Conservation (phyloP, 352 stramenopile genomes). For the Pythium dissotocum region DNA sequence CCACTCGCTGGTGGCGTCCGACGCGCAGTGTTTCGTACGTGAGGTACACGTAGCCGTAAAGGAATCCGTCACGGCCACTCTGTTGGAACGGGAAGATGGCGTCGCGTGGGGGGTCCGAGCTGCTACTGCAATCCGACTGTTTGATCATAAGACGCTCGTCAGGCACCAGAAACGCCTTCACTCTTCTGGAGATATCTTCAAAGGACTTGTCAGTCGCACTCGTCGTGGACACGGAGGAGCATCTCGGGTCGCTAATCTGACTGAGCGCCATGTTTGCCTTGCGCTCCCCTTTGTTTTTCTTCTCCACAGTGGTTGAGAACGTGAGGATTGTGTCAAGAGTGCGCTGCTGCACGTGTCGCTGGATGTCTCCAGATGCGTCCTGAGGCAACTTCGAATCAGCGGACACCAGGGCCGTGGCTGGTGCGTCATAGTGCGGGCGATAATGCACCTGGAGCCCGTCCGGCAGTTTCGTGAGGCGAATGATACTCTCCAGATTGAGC, state of each 20-base stretch:
- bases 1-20: constrained; percentile 39
- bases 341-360: background rate
- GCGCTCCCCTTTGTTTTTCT: constrained; percentile 20
- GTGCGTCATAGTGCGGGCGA: constrained; percentile 69
- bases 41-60: constrained; percentile 78
- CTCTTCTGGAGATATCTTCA: constrained; percentile 53
- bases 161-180: constrained; percentile 76
- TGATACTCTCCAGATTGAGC: constrained; percentile 84
- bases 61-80: constrained; percentile 64
- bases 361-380: background rate
- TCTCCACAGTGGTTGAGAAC: constrained; percentile 45
- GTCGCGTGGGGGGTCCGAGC: constrained; percentile 44
- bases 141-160: constrained; percentile 54
- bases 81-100: constrained; percentile 79
- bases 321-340: constrained; percentile 48
- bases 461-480: constrained; percentile 76
- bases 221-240: background rate
- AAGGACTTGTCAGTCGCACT: constrained; percentile 24
- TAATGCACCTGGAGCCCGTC: constrained; percentile 84
- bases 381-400: background rate
- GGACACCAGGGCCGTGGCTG: constrained; percentile 23
- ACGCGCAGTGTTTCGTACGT: constrained; percentile 64
- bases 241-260: background rate
- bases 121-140: constrained; percentile 17
- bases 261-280: constrained; percentile 4